phyloP scores from a whole-genome alignment of 306 rosid species.

The Calophaca sinica region DNA sequence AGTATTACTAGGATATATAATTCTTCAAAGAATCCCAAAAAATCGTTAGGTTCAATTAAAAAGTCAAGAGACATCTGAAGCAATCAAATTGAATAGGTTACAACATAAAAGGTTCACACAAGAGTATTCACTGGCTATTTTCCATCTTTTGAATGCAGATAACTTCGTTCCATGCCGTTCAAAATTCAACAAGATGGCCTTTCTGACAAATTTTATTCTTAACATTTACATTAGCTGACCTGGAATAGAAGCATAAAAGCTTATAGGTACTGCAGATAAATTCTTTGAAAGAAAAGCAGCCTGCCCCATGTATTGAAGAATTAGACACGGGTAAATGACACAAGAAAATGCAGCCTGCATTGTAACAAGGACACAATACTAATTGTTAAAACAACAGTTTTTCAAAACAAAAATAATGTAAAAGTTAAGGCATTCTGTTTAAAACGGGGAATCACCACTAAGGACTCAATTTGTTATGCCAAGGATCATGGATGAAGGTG shows the following conservation, averaged over 20 bases:
- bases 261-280: constrained; percentile 63
- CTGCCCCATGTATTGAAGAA: constrained; percentile 95
- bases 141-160: constrained; percentile 27
- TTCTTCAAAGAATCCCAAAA: constrained; percentile 20
- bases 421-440: constrained; percentile 31
- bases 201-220: constrained; percentile 25
- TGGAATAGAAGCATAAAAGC: constrained; percentile 92
- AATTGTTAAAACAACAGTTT: constrained; percentile 32
- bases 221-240: constrained; percentile 58
- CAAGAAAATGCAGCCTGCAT: constrained; percentile 75
- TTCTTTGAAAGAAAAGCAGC: constrained; percentile 90
- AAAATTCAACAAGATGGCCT: constrained; percentile 32
- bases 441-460: constrained; percentile 30
- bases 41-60: constrained; percentile 33
- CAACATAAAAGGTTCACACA: not conserved
- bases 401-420: constrained; percentile 39
- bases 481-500: constrained; percentile 31
- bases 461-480: constrained; percentile 11
- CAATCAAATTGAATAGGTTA: not conserved
- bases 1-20: constrained; percentile 19
- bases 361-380: constrained; percentile 36
- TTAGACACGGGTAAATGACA: constrained; percentile 76
- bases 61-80: not conserved
- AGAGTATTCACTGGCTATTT: constrained; percentile 9
- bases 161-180: constrained; percentile 28